Base-by-base conservation (phyloP, 176 grass and related monocot genomes). In the Puccinellia tenuiflora region DNA sequence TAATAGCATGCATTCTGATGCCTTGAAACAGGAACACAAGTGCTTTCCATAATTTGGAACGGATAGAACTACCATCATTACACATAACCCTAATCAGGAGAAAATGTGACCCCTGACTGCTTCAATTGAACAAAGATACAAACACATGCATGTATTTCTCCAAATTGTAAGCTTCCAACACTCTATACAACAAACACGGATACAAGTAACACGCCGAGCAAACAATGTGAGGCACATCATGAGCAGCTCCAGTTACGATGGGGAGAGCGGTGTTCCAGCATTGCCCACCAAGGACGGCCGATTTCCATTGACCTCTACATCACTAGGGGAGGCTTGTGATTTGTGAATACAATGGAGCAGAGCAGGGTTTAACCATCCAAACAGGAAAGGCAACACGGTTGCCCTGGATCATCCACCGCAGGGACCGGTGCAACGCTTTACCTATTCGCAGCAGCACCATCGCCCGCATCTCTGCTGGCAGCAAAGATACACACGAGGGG, bases 131-230 rank as follows among this genome's bases (percentile, higher is more conserved):
- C 82, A 25, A 55, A n/a, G 53, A 50, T 15, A 5, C n/a, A 81
- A 85, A 81, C 50, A 25, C 46, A 71, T 31, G 31, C 54, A 65
- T 5, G 24, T 46, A 81, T 81, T 81, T 55, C 18, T 1, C 50
- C 47, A 38, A 66, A 51, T 24, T 76, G 51, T 35, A 46, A 68
- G 37, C 61, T 46, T 52, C 33, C 20, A 50, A 82, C 61, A 61
- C 25, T 72, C 5, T 86, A 82, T 82, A 86, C 26, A 78, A 48
- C 47, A 73, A 34, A 78, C 65, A 55, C 43, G 38, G 31, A 73
- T 67, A 57, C 7, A 67, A 15, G 56, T 52, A 29, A 57, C 21
- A 73, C 3, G 16, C 30, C 31, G 34, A 47, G 38, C 29, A 69
- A 69, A n/a, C n/a, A n/a, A n/a, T n/a, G n/a, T n/a, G n/a, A n/a